Evolutionary conservation across 2,329 filamentous ascomycete species (phyloP).

Genomic region (Hymenoscyphus linearis): DNA sequence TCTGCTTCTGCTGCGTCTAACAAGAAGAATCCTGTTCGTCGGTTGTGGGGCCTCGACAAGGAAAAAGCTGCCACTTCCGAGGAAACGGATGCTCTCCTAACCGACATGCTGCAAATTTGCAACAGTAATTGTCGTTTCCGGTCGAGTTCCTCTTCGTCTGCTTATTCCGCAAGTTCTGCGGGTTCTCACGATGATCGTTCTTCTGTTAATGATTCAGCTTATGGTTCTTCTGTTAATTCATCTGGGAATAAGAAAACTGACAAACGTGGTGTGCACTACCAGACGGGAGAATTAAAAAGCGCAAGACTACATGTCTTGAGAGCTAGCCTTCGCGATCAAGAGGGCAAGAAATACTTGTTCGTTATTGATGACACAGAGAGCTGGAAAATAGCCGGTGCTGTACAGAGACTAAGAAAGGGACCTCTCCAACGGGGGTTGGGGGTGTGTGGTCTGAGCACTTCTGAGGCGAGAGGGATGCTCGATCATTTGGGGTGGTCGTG

Average conservation of each 20-base stretch:
- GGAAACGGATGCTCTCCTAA: constrained; percentile 61
- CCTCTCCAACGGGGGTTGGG: constrained; percentile 55
- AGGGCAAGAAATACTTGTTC: constrained; percentile 62
- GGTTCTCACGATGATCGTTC: constrained; percentile 22
- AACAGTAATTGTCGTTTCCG: constrained; percentile 55
- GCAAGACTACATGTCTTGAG: constrained; percentile 57
- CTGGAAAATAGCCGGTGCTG: constrained; percentile 61
- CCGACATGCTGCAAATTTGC: constrained; percentile 58
- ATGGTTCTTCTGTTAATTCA: constrained; percentile 28
- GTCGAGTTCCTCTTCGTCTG: constrained; percentile 40
- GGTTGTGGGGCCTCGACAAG: constrained; percentile 36
- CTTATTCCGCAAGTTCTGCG: constrained; percentile 34
- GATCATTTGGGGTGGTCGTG: constrained; percentile 49
- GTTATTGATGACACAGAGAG: constrained; percentile 59
- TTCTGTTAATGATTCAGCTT: constrained; percentile 28
- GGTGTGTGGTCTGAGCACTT: constrained; percentile 49
- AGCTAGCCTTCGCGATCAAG: constrained; percentile 59
- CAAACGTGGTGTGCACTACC: constrained; percentile 28
- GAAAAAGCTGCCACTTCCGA: constrained; percentile 45
- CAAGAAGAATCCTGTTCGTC: constrained; percentile 28
- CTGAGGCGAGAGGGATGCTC: constrained; percentile 50
- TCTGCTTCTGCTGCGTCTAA: constrained; percentile 34
- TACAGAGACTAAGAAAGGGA: constrained; percentile 56
- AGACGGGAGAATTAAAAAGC: constrained; percentile 49
- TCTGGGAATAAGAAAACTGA: constrained; percentile 24